Evolutionary conservation across 306 rosid genomes (phyloP), one percentile per base, ranked within the genome.

Genomic region (Corylus heterophylla): DNA sequence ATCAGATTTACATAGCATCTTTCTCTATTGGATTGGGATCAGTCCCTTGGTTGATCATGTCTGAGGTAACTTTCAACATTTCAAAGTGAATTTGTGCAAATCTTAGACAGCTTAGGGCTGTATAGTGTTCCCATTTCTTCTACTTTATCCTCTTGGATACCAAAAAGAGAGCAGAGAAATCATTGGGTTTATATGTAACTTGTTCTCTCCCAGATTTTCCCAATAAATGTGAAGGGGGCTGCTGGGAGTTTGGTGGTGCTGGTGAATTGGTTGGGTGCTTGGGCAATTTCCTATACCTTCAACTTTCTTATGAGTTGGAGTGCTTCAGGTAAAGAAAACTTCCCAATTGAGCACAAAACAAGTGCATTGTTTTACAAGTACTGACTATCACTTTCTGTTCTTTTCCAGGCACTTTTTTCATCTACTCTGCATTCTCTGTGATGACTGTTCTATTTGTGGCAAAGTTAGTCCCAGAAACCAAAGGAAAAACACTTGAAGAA

Each of bases 31-130:
- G 98, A 76, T 69, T 92, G 83, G 97, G 98, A 73, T 78, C 97
- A 17, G 94, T 94, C 67, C 97, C 98, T 47, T 92, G 98, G 98
- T 88, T 93, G 81, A 89, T 91, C 55, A 93, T 93, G 98, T 93
- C 98, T 52, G 98, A 91, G 97, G 98, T 91, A 91, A 82, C 47
- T 22, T 67, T n/a, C 8, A 17, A 6, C 18, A 17, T 67, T 39
- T 17, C 14, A 39, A 39, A 37, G 50, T 67, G 71, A 16, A 67
- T 5, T 12, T 27, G 44, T 76, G 71, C 35, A 61, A 72, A 58
- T 51, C 71, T 50, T 64, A 17, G 5, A 74, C 63, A 29, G 69
- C 74, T 11, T 14, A 27, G 13, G 50, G 29, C 55, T 12, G 48
- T 50, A 70, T 18, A 48, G 17, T 4, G 5, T 55, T 29, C 62